Evolutionary conservation across 2,329 filamentous ascomycete species (phyloP).

Genomic region (Colletotrichum chlorophyti): DNA sequence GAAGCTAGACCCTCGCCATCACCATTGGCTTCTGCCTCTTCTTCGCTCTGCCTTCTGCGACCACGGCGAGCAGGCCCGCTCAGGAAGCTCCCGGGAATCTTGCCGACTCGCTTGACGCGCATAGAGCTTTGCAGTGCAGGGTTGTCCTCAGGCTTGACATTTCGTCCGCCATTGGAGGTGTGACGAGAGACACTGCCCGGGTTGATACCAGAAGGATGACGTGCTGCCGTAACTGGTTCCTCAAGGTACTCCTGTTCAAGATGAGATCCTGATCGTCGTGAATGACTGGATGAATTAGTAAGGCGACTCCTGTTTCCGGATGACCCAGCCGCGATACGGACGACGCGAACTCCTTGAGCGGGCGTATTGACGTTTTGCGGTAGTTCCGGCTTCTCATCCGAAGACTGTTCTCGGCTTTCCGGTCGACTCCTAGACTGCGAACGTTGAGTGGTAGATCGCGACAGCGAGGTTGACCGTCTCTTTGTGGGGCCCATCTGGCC

Average conservation of each 20-base stretch:
- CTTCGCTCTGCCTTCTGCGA: constrained; percentile 71
- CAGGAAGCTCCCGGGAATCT: constrained; percentile 77
- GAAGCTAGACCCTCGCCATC: constrained; percentile 49
- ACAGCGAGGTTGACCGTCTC: constrained; percentile 59
- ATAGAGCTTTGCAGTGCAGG: constrained; percentile 74
- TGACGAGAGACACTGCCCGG: constrained; percentile 62
- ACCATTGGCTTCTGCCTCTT: constrained; percentile 59
- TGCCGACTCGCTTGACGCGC: constrained; percentile 78
- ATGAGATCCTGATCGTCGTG: constrained; percentile 47
- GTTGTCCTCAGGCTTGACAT: constrained; percentile 64
- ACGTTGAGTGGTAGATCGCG: constrained; percentile 39
- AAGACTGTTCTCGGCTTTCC: constrained; percentile 48
- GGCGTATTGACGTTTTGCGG: constrained; percentile 60
- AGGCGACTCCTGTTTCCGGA: constrained; percentile 51
- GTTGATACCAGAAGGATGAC: constrained; percentile 52
- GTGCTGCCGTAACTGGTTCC: constrained; percentile 56
- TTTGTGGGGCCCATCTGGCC: constrained; percentile 48
- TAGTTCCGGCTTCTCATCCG: constrained; percentile 45
- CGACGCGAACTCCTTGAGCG: constrained; percentile 56
- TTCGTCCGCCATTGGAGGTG: constrained; percentile 55
- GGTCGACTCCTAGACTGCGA: constrained; percentile 44
- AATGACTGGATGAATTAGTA: constrained; percentile 42
- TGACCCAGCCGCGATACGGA: constrained; percentile 61
- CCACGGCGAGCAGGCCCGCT: constrained; percentile 82
- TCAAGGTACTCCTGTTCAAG: constrained; percentile 54